Percentiles rank a stretch among this genome's conserved stretches.
Conservation (phyloP, 495 filamentous ascomycete species). For the Glarea lozoyensis region DNA sequence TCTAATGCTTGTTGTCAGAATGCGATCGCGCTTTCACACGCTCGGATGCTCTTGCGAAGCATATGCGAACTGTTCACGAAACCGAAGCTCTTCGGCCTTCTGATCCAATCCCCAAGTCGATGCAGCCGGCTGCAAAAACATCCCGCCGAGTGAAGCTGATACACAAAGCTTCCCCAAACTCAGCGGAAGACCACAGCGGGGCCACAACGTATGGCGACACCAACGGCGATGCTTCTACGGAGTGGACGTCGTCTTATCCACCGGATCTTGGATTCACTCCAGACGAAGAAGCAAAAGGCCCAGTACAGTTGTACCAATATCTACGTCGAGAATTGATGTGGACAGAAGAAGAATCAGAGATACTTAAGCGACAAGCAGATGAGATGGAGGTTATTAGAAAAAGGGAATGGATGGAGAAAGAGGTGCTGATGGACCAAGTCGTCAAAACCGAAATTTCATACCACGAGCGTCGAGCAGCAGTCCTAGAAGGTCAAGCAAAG, state of each 20-base stretch:
- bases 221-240: conserved; percentile 41
- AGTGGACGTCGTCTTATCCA: conserved; percentile 23
- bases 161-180: conserved; percentile 43
- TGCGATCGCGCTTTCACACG: conserved; percentile 96
- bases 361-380: conserved; percentile 55
- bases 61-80: conserved; percentile 98
- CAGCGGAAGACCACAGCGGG: conserved; percentile 31
- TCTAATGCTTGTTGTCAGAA: conserved; percentile 43
- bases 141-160: conserved; percentile 61
- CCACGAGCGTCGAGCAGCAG: conserved; percentile 33
- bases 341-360: conserved; percentile 62
- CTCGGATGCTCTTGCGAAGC: conserved; percentile 93
- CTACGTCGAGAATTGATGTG: conserved; percentile 73
- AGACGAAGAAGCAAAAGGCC: conserved; percentile 60
- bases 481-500: conserved; percentile 13
- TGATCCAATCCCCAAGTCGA: conserved; percentile 71
- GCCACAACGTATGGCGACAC: conserved; percentile 44
- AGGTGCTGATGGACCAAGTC: conserved; percentile 50
- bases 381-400: conserved; percentile 56
- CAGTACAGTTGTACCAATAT: conserved; percentile 60
- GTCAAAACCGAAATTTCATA: conserved; percentile 42
- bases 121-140: conserved; percentile 44
- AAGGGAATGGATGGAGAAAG: conserved; percentile 80
- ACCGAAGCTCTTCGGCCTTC: conserved; percentile 83
- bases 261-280: conserved; percentile 45